Base-by-base conservation (phyloP, 306 rosid species). In the Phaseolus lunatus region DNA sequence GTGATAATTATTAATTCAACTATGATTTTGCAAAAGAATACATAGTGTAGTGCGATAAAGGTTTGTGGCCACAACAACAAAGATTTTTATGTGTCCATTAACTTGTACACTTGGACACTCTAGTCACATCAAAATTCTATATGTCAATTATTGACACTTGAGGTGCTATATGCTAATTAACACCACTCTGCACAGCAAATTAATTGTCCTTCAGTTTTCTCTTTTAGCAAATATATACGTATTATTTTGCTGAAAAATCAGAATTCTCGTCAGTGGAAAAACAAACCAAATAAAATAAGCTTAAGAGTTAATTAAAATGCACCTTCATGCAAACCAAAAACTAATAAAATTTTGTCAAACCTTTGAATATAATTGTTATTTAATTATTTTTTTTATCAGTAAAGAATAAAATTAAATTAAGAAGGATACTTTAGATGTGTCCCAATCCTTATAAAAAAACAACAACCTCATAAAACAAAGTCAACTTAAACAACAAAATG, bases 41-140 rank as follows among this genome's bases (percentile, higher is more conserved):
- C 43, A 59, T 67, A 50, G 68, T 1, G 67, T 80, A 43, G 61
- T 72, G 23, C 27, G 29, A 57, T 75, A 29, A 70, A 54, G 79
- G 67, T 70, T 54, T 56, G 3, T 9, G 84, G 76, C 81, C 64
- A 72, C 68, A 68, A 78, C 69, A 81, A 54, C 81, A 70, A 85
- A 73, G 79, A 43, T 15, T 39, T 78, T 69, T 71, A 29, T 56
- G 79, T 76, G 83, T 79, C 9, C 27, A 79, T 71, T 75, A 67
- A 56, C 71, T 67, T 72, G 41, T 58, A 73, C 73, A 72, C 82
- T 73, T 69, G 85, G 81, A 77, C 73, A 71, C 80, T 31, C 6
- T 48, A 31, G 80, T 82, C 86, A 80, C 83, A 39, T 79, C 86
- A 79, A 29, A 24, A 10, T 53, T 54, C 65, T 33, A 15, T 72